Percentiles rank a stretch among this genome's conserved stretches.
Conservation (phyloP, 2,329 filamentous ascomycete genomes). For the Penicillium capsulatum region DNA sequence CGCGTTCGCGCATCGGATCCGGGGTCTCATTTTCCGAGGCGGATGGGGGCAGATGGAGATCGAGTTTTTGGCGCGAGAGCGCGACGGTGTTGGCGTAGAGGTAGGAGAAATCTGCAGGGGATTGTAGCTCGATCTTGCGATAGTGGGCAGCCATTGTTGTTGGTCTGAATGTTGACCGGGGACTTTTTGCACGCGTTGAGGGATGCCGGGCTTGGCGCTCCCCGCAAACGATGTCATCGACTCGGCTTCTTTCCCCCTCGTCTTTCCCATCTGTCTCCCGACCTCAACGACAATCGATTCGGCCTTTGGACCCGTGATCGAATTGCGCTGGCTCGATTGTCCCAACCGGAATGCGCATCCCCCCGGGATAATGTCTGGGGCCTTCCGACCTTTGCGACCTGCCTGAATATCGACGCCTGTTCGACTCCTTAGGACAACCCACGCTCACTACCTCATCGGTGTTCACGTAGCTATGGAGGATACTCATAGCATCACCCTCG, state of each 20-base stretch:
- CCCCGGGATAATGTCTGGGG: too few species aligned
- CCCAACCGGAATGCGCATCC: too few species aligned
- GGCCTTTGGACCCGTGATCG: too few species aligned
- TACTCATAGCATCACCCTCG: constrained; percentile 30
- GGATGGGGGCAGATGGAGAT: constrained; percentile 46
- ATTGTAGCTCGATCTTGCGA: constrained; percentile 51
- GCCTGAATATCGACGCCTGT: too few species aligned
- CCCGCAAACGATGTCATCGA: constrained; percentile 28
- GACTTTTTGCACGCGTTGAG: constrained; percentile 4
- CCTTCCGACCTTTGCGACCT: too few species aligned
- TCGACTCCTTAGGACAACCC: too few species aligned
- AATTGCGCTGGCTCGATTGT: too few species aligned
- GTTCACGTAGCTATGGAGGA: constrained; percentile 25
- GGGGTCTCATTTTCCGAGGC: constrained; percentile 36
- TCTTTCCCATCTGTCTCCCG: constrained; percentile 3
- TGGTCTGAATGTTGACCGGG: constrained; percentile 3
- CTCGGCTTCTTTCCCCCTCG: neutral
- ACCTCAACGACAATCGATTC: neutral
- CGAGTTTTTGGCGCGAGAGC: constrained; percentile 46
- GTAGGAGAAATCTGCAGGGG: constrained; percentile 47
- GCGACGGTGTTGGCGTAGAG: constrained; percentile 45
- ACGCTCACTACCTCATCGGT: too few species aligned
- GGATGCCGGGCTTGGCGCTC: constrained; percentile 2
- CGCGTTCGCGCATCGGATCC: constrained; percentile 44
- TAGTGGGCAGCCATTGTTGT: constrained; percentile 37